Conservation (phyloP, 805 yeast species). For the Myxozyma melibiosi region DNA sequence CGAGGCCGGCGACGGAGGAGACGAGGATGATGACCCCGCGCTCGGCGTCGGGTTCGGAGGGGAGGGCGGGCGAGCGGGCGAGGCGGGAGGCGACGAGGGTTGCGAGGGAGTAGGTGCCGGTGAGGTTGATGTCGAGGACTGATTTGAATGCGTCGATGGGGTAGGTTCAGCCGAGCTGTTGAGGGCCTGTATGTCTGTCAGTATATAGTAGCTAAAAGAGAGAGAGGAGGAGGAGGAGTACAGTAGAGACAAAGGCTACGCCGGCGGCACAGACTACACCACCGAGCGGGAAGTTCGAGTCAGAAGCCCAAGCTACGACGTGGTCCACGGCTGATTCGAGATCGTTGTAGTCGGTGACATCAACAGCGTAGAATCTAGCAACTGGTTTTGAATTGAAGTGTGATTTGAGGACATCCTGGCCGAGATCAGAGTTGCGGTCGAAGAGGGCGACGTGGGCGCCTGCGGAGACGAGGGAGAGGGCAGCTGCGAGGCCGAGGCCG, state of each 20-base stretch:
- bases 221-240: neutral
- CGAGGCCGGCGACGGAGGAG: constrained; percentile 26
- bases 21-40: constrained; percentile 24
- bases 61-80: constrained; percentile 5
- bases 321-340: constrained; percentile 18
- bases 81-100: constrained; percentile 19
- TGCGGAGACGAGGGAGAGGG: constrained; percentile 1
- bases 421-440: constrained; percentile 18
- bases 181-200: constrained; percentile 8
- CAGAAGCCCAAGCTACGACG: constrained; percentile 18
- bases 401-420: neutral
- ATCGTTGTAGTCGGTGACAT: constrained; percentile 16
- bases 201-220: neutral
- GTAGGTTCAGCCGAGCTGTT: constrained; percentile 12
- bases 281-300: constrained; percentile 9
- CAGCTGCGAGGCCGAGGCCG: constrained; percentile 28
- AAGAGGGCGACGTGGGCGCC: constrained; percentile 27
- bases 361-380: constrained; percentile 12
- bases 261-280: constrained; percentile 29
- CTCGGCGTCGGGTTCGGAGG: constrained; percentile 17
- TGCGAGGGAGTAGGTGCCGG: constrained; percentile 20
- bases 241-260: constrained; percentile 12
- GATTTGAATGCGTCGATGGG: constrained; percentile 16
- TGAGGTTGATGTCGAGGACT: constrained; percentile 23
- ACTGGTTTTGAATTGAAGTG: neutral